Conservation (phyloP, 1,139 yeast species). For the Entelexis paramagnoliae region DNA sequence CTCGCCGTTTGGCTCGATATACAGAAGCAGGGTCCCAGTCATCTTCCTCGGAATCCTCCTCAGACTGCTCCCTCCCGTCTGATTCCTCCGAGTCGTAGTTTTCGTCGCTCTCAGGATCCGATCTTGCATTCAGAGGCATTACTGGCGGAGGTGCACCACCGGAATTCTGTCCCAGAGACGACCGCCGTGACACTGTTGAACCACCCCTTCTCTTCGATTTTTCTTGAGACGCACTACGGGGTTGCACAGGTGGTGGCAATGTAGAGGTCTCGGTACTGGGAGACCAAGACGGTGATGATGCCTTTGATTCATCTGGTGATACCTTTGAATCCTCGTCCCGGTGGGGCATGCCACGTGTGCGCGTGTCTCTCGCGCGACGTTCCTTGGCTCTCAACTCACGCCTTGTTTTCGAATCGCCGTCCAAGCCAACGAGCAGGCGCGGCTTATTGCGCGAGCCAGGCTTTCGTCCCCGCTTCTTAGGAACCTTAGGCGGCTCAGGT, state of each 20-base stretch:
- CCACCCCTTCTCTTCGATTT: too few relatives aligned
- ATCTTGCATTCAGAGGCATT: constrained; percentile 5
- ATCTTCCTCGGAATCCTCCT: not conserved
- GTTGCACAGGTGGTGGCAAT: constrained; percentile 2
- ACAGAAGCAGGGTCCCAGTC: not conserved
- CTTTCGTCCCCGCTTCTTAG: not conserved
- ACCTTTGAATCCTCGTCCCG: not conserved
- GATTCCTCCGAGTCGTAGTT: not conserved
- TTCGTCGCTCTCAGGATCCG: not conserved
- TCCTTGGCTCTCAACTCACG: not conserved
- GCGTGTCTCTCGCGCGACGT: not conserved
- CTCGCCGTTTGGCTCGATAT: not conserved
- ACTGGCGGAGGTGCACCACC: constrained; percentile 15
- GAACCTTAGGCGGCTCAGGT: not conserved
- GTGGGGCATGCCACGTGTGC: not conserved
- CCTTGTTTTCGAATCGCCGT: not conserved
- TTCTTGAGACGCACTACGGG: not conserved
- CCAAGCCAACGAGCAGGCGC: not conserved
- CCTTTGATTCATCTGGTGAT: not conserved
- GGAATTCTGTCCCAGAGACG: too few relatives aligned
- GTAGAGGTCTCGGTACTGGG: not conserved
- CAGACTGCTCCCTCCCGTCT: not conserved
- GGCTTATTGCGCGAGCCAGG: not conserved
- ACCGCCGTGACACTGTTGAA: too few relatives aligned
- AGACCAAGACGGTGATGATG: not conserved